Evolutionary conservation across 2,329 filamentous ascomycete species (phyloP).

Genomic region (Chaetomiaceae sp.): DNA sequence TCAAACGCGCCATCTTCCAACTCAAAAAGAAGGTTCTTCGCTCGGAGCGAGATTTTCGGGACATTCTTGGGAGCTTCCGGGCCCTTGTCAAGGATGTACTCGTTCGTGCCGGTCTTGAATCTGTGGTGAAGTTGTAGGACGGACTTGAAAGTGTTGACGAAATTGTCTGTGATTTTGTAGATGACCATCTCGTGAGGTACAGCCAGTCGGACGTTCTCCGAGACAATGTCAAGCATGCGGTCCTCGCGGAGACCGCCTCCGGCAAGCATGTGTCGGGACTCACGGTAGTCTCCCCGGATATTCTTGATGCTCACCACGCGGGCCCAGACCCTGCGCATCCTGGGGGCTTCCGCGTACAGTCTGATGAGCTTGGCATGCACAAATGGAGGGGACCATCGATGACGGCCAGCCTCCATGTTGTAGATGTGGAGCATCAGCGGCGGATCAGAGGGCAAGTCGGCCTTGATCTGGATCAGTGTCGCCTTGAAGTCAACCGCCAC

Average conservation of each 20-base stretch:
- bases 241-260: slow-evolving; percentile 60
- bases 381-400: slow-evolving; percentile 84
- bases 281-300: slow-evolving; percentile 73
- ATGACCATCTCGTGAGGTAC: slow-evolving; percentile 89
- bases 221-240: slow-evolving; percentile 74
- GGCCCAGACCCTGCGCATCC: slow-evolving; percentile 79
- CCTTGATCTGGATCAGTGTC: slow-evolving; percentile 80
- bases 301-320: slow-evolving; percentile 79
- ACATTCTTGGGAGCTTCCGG: slow-evolving; percentile 83
- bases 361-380: slow-evolving; percentile 70
- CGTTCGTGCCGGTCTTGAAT: slow-evolving; percentile 80
- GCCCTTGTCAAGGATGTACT: slow-evolving; percentile 80
- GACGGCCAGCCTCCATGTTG: slow-evolving; percentile 72
- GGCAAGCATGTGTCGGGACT: slow-evolving; percentile 64
- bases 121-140: slow-evolving; percentile 88
- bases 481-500: slow-evolving; percentile 78
- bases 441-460: slow-evolving; percentile 83
- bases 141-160: slow-evolving; percentile 82
- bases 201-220: slow-evolving; percentile 80
- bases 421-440: slow-evolving; percentile 86
- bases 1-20: slow-evolving; percentile 95
- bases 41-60: slow-evolving; percentile 78
- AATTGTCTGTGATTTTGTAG: slow-evolving; percentile 88
- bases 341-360: slow-evolving; percentile 83
- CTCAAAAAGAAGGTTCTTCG: slow-evolving; percentile 80